Conservation (phyloP, 140 eudicot genomes). For the Bidens hawaiensis region DNA sequence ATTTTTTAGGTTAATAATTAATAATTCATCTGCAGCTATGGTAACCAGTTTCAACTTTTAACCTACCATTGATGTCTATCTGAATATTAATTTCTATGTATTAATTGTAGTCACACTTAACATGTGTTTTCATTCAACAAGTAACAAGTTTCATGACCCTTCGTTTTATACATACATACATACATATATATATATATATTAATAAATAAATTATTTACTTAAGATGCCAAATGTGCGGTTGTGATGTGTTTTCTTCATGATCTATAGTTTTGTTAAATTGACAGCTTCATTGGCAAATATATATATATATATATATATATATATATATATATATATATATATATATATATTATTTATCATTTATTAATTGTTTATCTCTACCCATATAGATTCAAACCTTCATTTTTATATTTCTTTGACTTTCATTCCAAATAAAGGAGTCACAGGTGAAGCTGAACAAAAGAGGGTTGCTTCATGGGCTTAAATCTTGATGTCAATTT, state of each 20-base stretch:
- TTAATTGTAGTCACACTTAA: conserved; percentile 18
- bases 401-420: conserved; percentile 15
- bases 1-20: too few species aligned
- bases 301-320: too few species aligned
- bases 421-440: conserved; percentile 13
- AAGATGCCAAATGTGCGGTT: conserved; percentile 36
- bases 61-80: not conserved
- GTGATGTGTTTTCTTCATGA: conserved; percentile 14
- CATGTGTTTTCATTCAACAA: not conserved
- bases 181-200: too few species aligned
- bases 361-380: conserved; percentile 9
- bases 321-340: too few species aligned
- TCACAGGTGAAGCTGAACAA: conserved; percentile 15
- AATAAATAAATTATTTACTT: conserved; percentile 7
- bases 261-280: conserved; percentile 14
- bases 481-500: conserved; percentile 9
- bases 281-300: conserved; percentile 15
- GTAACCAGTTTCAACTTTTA: not conserved
- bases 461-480: conserved; percentile 1
- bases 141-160: conserved; percentile 5
- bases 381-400: conserved; percentile 22
- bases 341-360: too few species aligned
- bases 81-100: not conserved
- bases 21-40: too few species aligned
- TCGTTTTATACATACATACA: too few species aligned